Base-by-base conservation (phyloP, 805 yeast genomes). In the Candida pseudoglaebosa region DNA sequence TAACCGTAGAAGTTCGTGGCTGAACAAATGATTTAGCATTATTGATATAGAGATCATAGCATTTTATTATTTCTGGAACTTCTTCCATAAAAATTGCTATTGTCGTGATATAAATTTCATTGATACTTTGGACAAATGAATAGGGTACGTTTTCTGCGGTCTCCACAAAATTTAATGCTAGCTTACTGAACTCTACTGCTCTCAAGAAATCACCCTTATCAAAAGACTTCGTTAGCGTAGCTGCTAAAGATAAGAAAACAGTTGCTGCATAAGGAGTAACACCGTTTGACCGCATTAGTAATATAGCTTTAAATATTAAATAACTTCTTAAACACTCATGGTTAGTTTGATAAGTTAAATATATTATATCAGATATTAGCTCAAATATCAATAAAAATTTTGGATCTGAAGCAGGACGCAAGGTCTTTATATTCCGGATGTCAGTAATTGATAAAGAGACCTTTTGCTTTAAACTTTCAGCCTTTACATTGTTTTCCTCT, bases 51-150 rank as follows among this genome's bases (percentile, higher is more conserved):
- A 40, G 5, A 21, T 52, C 54, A 33, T 49, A 47, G 39, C 50
- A 53, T 34, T 59, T 62, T 32, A 67, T 38, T 1, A 72, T 47
- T 17, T 58, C 65, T 4, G 52, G 42, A 17, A 61, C 28, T 1
- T 78, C 72, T 34, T 71, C 75, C 15, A 66, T 49, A 37, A 60
- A 65, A 4, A 59, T 50, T 2, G 75, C 80, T 43, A 73, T 42
- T 3, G 69, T 56, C 16, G 59, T 47, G 24, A 68, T 58, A 43
- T 73, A 75, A 20, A 59, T 46, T 44, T 70, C 71, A 43, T 71
- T 71, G 6, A 72, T 61, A 17, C 50, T 51, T 39, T 63, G 63
- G 26, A 62, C 61, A 34, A 62, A 54, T 35, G 62, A 62, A 15
- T 64, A 48, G 5, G 68, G 56, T 1, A 65, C 53, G 2, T 59